Evolutionary conservation across 176 grass and related monocot genomes (phyloP).

Genomic region (barley (Hordeum vulgare)): MorexV3_pseudomolecules_assembly NC_058520.1:598926470-598926969

Average conservation of each 20-base stretch:
- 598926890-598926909: conserved; percentile 84
- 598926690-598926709: conserved; percentile 96
- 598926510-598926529: not conserved
- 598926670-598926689: conserved; percentile 82
- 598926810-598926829: conserved; percentile 78
- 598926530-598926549: not conserved
- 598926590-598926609: no score
- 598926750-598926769: not conserved
- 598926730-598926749: conserved; percentile 66
- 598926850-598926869: conserved; percentile 95
- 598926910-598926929: not conserved
- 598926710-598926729: conserved; percentile 87
- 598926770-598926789: not conserved
- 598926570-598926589: no score
- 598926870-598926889: conserved; percentile 96
- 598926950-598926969: not conserved
- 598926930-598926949: not conserved
- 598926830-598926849: conserved; percentile 97
- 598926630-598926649: conserved; percentile 20
- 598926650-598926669: conserved; percentile 95
- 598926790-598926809: not conserved
- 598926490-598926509: conserved; percentile 26
- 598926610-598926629: no score
- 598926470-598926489: conserved; percentile 75
- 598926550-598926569: no score